Evolutionary conservation across 805 yeast genomes (phyloP).

Genomic region (Candida suzukii): DNA sequence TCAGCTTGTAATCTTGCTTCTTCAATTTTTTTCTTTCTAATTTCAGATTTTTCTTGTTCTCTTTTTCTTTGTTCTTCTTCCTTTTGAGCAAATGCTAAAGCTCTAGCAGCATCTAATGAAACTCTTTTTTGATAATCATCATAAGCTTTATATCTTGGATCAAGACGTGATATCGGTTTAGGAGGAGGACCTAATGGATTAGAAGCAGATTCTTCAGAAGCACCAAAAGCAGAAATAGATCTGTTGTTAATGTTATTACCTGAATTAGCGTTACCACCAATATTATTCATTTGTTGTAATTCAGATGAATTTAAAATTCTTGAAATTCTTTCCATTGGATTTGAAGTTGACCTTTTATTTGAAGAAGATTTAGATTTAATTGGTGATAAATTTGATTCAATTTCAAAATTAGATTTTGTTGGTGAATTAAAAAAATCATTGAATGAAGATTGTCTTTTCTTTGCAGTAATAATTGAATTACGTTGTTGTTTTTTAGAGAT

Average conservation of each 20-base stretch:
- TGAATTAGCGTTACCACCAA: neutral
- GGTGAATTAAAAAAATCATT: conserved; percentile 8
- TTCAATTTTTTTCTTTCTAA: conserved; percentile 5
- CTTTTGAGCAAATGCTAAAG: conserved; percentile 20
- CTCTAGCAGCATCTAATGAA: conserved; percentile 35
- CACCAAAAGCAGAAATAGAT: conserved; percentile 29
- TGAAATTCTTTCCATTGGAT: conserved; percentile 25
- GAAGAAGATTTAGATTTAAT: conserved; percentile 1
- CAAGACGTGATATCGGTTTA: conserved; percentile 49
- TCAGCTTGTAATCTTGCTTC: conserved; percentile 1
- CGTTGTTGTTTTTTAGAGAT: conserved; percentile 5
- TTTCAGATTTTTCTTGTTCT: conserved; percentile 10
- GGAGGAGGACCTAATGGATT: conserved; percentile 30
- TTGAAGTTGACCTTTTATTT: conserved; percentile 22
- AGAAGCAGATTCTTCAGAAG: conserved; percentile 26
- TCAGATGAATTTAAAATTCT: conserved; percentile 39
- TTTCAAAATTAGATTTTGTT: neutral
- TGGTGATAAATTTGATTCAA: conserved; percentile 1
- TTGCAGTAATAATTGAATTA: conserved; percentile 13
- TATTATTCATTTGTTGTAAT: conserved; percentile 21
- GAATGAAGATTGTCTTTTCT: conserved; percentile 14
- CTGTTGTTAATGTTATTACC: conserved; percentile 31
- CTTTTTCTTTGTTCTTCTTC: conserved; percentile 18
- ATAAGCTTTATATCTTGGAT: conserved; percentile 48
- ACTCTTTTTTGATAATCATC: conserved; percentile 35